A percentile compares a stretch with the other conserved stretches of the same genome.
These are phyloP conservation scores for Alloteropsis angusta DNA, from an alignment of 202 grass and related monocot species.

Conservation along the genomic window DNA sequence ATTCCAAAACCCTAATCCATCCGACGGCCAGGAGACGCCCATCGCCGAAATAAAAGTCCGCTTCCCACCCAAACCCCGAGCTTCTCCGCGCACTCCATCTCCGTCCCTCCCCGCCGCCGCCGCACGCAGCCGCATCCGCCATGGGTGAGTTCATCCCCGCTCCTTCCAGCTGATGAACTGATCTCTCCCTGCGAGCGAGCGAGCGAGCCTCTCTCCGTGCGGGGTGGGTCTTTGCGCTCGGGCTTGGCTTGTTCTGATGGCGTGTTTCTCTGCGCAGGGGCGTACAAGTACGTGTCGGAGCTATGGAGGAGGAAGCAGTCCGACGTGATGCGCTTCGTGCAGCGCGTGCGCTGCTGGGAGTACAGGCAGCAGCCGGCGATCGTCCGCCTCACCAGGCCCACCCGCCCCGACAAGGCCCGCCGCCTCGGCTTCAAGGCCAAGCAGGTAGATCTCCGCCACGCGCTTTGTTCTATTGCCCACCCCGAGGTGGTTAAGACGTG, in stretches of 20 bases:
- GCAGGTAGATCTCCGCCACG: slow-evolving; percentile 37
- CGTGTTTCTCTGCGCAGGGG: slow-evolving; percentile 28
- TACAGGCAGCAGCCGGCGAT: slow-evolving; percentile 92
- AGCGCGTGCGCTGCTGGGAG: slow-evolving; percentile 95
- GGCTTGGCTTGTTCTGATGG: not conserved
- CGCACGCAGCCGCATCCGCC: slow-evolving; percentile 4
- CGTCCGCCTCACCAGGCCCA: slow-evolving; percentile 63
- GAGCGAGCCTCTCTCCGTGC: not conserved
- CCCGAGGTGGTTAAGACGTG: not conserved
- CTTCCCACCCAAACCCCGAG: not conserved
- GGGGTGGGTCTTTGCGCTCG: not conserved
- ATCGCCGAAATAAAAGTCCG: not conserved
- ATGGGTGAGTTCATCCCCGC: slow-evolving; percentile 30
- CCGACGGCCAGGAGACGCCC: slow-evolving; percentile 23
- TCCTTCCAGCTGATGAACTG: no score
- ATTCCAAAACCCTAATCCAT: slow-evolving; percentile 36
- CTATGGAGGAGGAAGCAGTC: slow-evolving; percentile 99
- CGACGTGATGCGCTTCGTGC: slow-evolving; percentile 94
- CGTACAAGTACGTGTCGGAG: slow-evolving; percentile 91
- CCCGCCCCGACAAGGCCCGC: slow-evolving; percentile 83
- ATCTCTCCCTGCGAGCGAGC: not conserved
- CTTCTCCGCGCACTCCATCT: not conserved
- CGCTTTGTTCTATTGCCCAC: not conserved
- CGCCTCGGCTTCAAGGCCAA: slow-evolving; percentile 96
- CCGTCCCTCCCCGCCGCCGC: not conserved